Evolutionary conservation across 441 rosid species (phyloP).

Genomic region (Sinapis alba): DNA sequence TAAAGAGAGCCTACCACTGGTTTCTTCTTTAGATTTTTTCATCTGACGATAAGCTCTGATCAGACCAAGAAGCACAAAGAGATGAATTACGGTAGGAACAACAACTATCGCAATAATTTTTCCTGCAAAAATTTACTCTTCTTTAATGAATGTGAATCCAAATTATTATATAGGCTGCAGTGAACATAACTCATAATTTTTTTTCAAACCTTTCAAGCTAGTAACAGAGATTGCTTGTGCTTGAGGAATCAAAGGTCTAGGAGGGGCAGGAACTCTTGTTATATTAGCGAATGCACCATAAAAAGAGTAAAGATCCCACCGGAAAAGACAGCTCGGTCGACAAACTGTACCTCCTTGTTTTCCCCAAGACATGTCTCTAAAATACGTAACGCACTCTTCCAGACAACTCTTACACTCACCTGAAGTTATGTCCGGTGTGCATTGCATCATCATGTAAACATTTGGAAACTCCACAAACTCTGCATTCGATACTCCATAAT

Average conservation of each 20-base stretch:
- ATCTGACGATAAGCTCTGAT: slow-evolving; percentile 11
- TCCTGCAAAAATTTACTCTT: slow-evolving; percentile 19
- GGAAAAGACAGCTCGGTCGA: slow-evolving; percentile 35
- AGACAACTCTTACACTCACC: slow-evolving; percentile 37
- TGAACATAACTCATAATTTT: not conserved
- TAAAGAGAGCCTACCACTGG: slow-evolving; percentile 15
- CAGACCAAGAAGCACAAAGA: slow-evolving; percentile 24
- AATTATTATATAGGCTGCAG: not conserved
- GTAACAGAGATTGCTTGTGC: not conserved
- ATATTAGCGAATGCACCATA: slow-evolving; percentile 3
- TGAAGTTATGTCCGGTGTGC: slow-evolving; percentile 40
- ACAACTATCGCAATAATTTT: slow-evolving; percentile 21
- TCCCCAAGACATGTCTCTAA: slow-evolving; percentile 2
- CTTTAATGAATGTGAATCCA: not conserved
- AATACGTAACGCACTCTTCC: slow-evolving; percentile 11
- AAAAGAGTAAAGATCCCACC: slow-evolving; percentile 41
- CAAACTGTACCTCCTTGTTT: slow-evolving; percentile 35
- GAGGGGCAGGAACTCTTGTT: slow-evolving; percentile 23
- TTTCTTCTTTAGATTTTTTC: not conserved
- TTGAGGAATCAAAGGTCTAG: slow-evolving; percentile 14
- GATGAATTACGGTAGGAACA: slow-evolving; percentile 22
- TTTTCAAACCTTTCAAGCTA: slow-evolving; percentile 19
- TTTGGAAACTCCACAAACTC: slow-evolving; percentile 1
- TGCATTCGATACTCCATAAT: slow-evolving; percentile 19
- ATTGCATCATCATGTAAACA: slow-evolving; percentile 18